Evolutionary conservation across 192 early-diverging fungal species (phyloP), one percentile per base, ranked within the genome.

Genomic region (Coemansia asiatica): DNA sequence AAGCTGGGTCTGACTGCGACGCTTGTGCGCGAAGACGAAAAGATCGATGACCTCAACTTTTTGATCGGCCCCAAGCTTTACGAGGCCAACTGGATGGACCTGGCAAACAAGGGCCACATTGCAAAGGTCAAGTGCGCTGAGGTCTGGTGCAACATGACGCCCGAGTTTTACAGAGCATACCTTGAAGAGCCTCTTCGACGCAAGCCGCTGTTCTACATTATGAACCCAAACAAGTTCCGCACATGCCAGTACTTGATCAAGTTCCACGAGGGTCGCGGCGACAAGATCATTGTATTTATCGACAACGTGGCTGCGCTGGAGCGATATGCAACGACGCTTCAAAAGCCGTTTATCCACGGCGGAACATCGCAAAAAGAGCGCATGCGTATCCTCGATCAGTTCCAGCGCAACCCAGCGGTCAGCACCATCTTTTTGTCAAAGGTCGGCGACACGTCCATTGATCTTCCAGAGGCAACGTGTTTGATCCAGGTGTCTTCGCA

Each of bases 71-170:
- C 98, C 18, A 99, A 99, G 79, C 83, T 99, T 50, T 99, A 94
- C 81, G 98, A 99, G 74, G 98, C 98, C 16, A 99, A 99, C 72
- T 99, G 98, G 98, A 92, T 98, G 93, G 98, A 99, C 70, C 72
- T 99, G 60, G 94, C 95, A n/a, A 90, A 86, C 28, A 87, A 91
- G 72, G 98, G 98, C 27, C 93, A 95, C 71, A 99, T 99, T 85
- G 98, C 98, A 2, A 95, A 92, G 33, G 97, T 99, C 38, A 91
- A 95, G 84, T 98, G 96, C 78, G 93, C 95, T 2, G 98, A 99
- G 81, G 95, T 99, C 16, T 98, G 98, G 96, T 99, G 98, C 75
- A 84, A 87, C 19, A 98, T 99, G 96, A 95, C 95, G 1, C 86
- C 91, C 3, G 93, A 95, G 60, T 99, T 99, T 65, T 99, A 95